Evolutionary conservation across 1,284 basidiomycete genomes (phyloP).

Genomic region (Wallemia hederae): DNA sequence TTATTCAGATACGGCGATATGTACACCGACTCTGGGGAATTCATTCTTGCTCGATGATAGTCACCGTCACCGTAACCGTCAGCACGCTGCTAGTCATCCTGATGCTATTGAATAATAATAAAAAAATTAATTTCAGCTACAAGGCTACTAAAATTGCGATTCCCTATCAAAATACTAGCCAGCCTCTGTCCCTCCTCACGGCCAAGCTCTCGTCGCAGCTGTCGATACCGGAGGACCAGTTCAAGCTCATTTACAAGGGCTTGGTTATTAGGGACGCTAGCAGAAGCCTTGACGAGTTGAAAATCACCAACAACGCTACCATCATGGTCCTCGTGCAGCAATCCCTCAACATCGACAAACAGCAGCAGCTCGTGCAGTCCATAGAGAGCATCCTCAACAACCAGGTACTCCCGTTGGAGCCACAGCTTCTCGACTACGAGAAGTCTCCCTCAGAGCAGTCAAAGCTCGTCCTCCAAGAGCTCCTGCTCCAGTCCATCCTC

Average conservation of each 20-base stretch:
- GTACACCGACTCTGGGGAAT: background rate
- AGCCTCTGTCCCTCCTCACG: background rate
- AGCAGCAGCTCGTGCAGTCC: background rate
- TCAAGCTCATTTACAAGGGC: background rate
- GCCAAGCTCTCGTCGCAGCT: background rate
- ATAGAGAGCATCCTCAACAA: background rate
- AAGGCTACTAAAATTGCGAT: background rate
- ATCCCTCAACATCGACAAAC: background rate
- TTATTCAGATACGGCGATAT: background rate
- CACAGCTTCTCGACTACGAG: background rate
- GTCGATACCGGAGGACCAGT: background rate
- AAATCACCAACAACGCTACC: background rate
- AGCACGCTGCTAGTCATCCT: background rate
- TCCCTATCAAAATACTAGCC: background rate
- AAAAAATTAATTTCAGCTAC: background rate
- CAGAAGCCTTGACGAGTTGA: background rate
- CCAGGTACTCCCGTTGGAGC: background rate
- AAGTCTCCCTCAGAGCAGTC: background rate
- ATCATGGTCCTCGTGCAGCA: background rate
- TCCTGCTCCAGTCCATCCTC: background rate
- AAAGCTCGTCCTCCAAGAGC: background rate
- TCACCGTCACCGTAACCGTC: background rate
- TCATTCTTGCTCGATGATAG: background rate
- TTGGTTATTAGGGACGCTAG: background rate
- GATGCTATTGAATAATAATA: background rate